Percentiles rank a stretch among this genome's conserved stretches.
Conservation (phyloP, 2,329 filamentous ascomycete species). For the Berkeleyomyces rouxiae region DNA sequence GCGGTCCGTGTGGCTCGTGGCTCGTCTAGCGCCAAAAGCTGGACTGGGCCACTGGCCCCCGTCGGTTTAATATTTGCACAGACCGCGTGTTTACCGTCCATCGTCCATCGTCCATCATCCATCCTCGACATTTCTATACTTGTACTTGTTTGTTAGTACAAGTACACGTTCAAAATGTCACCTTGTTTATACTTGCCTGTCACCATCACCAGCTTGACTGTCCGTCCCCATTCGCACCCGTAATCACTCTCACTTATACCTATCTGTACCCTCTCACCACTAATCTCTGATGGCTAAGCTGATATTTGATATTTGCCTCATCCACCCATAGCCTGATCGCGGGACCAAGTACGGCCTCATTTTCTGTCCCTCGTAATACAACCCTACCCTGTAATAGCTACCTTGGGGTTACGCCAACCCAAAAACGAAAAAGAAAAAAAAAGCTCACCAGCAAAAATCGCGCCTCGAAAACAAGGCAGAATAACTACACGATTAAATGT, state of each 20-base stretch:
- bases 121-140: background rate
- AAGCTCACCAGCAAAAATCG: background rate
- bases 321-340: too few relatives aligned
- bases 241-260: too few relatives aligned
- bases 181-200: too few relatives aligned
- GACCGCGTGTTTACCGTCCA: background rate
- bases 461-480: background rate
- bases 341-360: too few relatives aligned
- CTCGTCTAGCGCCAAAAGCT: conserved; percentile 2
- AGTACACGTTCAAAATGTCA: too few relatives aligned
- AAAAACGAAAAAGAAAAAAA: background rate
- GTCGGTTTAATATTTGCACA: background rate
- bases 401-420: background rate
- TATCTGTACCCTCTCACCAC: too few relatives aligned
- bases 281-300: too few relatives aligned
- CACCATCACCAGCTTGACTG: too few relatives aligned
- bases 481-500: background rate
- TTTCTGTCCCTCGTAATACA: background rate
- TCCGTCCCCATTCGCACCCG: too few relatives aligned
- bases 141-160: background rate
- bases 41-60: background rate
- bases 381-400: background rate
- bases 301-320: too few relatives aligned
- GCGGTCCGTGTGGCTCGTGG: conserved; percentile 1
- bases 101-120: background rate